Evolutionary conservation across 1,284 basidiomycete genomes (phyloP), one percentile per base, ranked within the genome.

Genomic region (Quambalaria eucalypti): DNA sequence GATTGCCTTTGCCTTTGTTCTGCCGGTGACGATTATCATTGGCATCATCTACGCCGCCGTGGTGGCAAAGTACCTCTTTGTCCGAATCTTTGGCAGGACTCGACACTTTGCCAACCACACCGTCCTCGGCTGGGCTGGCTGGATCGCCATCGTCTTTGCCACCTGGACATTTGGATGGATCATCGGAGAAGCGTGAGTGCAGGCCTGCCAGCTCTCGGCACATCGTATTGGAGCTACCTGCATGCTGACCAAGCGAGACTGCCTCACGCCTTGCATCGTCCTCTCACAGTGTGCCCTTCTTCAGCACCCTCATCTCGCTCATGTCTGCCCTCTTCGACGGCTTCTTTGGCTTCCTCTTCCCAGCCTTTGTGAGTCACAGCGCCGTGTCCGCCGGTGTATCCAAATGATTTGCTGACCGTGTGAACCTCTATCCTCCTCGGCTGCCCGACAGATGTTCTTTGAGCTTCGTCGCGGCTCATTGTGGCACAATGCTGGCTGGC

Each of bases 91-190:
- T 14, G 42, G 42, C 5, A 26, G 25, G 21, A 46, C 42, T 2
- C 19, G 25, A 6, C 42, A 46, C 56, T 72, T 67, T 50, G 69
- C 74, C 60, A 68, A 69, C 51, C 82, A 86, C 78, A 83, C 83
- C 2, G 49, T 80, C 19, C 56, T 80, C 23, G 84, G 82, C 0
- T 86, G 85, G 85, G 63, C 73, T 0, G 71, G 76, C 0, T 86
- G 85, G 85, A 71, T 79, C 12, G 79, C 67, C 0, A 83, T 85
- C 68, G 79, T 83, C 49, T 77, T 79, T 23, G 66, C 69, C 28
- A 81, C 82, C 10, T 86, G 84, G 84, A 65, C 80, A 12, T 57
- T 82, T 28, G 82, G 81, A 0, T 86, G 83, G 73, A 68, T 85
- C 52, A 82, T 86, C 53, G 84, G 79, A 31, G 79, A 80, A 64